Evolutionary conservation across 371 early-diverging fungal genomes (phyloP).

Genomic region (Rhizopus arrhizus): DNA sequence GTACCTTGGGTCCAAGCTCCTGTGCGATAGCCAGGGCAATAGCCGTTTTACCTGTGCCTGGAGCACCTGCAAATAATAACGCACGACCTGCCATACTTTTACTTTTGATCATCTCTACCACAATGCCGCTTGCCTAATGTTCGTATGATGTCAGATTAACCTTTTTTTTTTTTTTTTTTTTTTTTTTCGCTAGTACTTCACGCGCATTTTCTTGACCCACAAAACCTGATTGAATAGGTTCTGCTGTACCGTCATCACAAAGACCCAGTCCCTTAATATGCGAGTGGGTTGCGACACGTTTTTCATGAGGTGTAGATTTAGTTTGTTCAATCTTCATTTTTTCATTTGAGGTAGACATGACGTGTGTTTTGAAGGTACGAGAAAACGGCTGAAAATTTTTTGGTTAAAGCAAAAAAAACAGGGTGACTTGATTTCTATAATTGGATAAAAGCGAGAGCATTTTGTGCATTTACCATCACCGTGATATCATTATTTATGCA

Average conservation of each 20-base stretch:
- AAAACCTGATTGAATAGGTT: conserved; percentile 87
- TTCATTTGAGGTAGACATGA: conserved; percentile 3
- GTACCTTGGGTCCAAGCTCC: conserved; percentile 95
- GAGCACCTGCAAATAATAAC: conserved; percentile 95
- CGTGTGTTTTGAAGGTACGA: background rate
- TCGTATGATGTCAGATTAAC: too few species aligned
- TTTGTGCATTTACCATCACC: background rate
- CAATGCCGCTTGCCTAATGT: conserved; percentile 87
- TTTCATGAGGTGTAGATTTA: conserved; percentile 78
- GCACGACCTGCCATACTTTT: conserved; percentile 98
- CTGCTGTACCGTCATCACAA: conserved; percentile 85
- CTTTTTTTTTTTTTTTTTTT: background rate
- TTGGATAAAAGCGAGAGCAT: background rate
- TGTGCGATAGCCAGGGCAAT: conserved; percentile 94
- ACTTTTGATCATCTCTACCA: conserved; percentile 91
- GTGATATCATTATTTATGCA: conserved; percentile 2
- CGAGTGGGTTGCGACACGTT: conserved; percentile 94
- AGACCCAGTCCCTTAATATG: conserved; percentile 92
- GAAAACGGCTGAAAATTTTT: background rate
- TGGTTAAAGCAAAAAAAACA: background rate
- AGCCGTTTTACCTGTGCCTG: conserved; percentile 96
- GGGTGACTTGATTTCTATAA: background rate
- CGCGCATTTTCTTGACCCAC: conserved; percentile 96
- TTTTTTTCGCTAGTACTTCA: conserved; percentile 61
- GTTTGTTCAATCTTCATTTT: conserved; percentile 86